phyloP scores from a whole-genome alignment of 805 yeast genomes.

The Yamadazyma laniorum region DNA sequence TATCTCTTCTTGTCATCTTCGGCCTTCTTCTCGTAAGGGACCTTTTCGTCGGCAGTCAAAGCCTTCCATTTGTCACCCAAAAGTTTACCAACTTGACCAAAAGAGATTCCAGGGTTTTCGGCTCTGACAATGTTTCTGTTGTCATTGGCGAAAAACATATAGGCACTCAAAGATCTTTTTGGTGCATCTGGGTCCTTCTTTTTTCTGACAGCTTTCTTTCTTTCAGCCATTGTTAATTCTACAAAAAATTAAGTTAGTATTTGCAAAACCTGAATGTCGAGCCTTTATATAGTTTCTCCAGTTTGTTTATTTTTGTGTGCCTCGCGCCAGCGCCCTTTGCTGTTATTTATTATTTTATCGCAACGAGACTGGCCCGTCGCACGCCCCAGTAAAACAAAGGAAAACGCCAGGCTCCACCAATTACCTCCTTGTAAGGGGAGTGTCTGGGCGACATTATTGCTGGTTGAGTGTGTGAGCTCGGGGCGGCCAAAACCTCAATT shows the following conservation, averaged over 20 bases:
- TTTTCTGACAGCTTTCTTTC: constrained; percentile 44
- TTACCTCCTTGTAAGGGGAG: too few relatives aligned
- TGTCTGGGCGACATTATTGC: too few relatives aligned
- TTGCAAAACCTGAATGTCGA: too few relatives aligned
- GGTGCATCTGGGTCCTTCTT: constrained; percentile 95
- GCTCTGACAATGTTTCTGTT: constrained; percentile 94
- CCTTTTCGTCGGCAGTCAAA: constrained; percentile 74
- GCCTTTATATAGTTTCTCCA: constrained; percentile 1
- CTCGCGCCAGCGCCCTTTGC: too few relatives aligned
- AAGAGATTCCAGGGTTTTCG: constrained; percentile 94
- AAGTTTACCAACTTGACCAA: constrained; percentile 92
- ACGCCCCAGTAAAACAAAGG: constrained; percentile 1
- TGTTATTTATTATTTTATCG: too few relatives aligned
- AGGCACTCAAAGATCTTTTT: constrained; percentile 96
- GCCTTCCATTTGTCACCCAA: constrained; percentile 98
- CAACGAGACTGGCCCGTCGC: too few relatives aligned
- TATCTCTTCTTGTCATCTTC: constrained; percentile 96
- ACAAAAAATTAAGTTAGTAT: too few relatives aligned
- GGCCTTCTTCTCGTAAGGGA: constrained; percentile 90
- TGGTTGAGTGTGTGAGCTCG: too few relatives aligned
- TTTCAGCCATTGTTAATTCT: constrained; percentile 29
- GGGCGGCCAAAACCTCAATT: too few relatives aligned
- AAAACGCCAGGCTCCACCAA: background rate
- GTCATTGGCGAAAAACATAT: constrained; percentile 98
- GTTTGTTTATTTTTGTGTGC: constrained; percentile 8